Conservation (phyloP, 2,329 filamentous ascomycete genomes). For the Exserohilum turcica region DNA sequence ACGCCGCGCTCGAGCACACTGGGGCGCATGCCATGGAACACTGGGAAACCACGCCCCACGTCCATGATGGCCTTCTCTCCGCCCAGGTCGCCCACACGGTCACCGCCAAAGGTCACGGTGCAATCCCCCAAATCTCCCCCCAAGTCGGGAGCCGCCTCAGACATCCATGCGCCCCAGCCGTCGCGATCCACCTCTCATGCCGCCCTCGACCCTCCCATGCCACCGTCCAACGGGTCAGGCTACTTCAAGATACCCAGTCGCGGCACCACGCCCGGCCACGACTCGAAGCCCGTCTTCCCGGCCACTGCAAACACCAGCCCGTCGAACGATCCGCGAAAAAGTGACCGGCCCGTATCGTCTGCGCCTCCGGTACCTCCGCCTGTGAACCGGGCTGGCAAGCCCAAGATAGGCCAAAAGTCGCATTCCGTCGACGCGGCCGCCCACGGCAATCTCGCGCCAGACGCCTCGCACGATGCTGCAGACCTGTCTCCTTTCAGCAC, state of each 20-base stretch:
- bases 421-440: constrained; percentile 33
- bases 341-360: constrained; percentile 48
- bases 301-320: constrained; percentile 19
- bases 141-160: constrained; percentile 48
- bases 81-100: constrained; percentile 54
- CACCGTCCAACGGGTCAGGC: constrained; percentile 27
- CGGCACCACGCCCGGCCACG: constrained; percentile 49
- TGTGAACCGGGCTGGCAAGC: constrained; percentile 81
- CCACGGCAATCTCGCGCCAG: constrained; percentile 42
- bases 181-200: constrained; percentile 32
- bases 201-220: constrained; percentile 27
- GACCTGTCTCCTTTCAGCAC: constrained; percentile 81
- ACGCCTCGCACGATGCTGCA: constrained; percentile 52
- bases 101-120: constrained; percentile 69
- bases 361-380: constrained; percentile 65
- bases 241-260: constrained; percentile 49
- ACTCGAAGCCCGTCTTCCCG: constrained; percentile 41
- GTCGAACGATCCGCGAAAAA: constrained; percentile 38
- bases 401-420: constrained; percentile 63
- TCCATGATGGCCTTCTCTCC: constrained; percentile 57
- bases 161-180: constrained; percentile 43
- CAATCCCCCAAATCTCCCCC: constrained; percentile 72
- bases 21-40: constrained; percentile 41
- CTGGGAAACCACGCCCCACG: constrained; percentile 49
- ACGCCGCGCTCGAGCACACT: constrained; percentile 46